Evolutionary conservation across 2,329 filamentous ascomycete genomes (phyloP), one percentile per base, ranked within the genome.

Genomic region (Trichoderma oligosporum): DNA sequence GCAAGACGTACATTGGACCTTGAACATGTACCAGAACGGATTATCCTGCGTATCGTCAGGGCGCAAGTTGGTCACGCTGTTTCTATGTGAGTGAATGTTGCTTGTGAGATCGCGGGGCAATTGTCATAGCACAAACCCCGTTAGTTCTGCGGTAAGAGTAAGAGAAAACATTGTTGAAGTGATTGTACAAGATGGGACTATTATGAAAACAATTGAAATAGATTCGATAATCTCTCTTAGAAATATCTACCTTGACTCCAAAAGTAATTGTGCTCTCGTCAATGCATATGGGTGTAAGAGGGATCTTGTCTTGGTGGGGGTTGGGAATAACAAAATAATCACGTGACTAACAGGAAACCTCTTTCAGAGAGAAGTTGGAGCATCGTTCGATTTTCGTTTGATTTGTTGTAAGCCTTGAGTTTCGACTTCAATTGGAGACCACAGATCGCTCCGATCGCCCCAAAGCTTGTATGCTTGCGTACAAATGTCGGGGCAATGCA

Each of bases 1-100:
- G 74, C 94, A 99, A 55, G 92, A 96, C n/a, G 91, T 97, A 76
- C 94, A 99, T 78, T 97, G 90, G 33, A 99, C 93, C 70, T 89
- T 94, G 83, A 99, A 97, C 49, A 90, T 97, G 77, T 96, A 99
- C 82, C 88, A 96, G 77, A 97, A 99, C 4, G 91, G 90, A 59
- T 82, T 83, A 16, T 89, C 89, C 65, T 86, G 78, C 6, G 86
- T 91, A 72, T 99, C 94, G 64, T 86, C 79, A 7, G 94, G 94
- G 57, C 86, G 86, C 64, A 99, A 84, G 67, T 94, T 88, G 60
- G 91, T 97, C 60, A 99, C 91, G 44, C 94, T 97, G 66, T 59
- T 56, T 58, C 60, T 41, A 31, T 56, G 52, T 55, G 41, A 55
- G 52, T 36, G 52, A 42, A 14, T 16, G 14, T 14, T 14, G 16